Evolutionary conservation across 139 green algal genomes (phyloP).

Genomic region (Trebouxia sp.): DNA sequence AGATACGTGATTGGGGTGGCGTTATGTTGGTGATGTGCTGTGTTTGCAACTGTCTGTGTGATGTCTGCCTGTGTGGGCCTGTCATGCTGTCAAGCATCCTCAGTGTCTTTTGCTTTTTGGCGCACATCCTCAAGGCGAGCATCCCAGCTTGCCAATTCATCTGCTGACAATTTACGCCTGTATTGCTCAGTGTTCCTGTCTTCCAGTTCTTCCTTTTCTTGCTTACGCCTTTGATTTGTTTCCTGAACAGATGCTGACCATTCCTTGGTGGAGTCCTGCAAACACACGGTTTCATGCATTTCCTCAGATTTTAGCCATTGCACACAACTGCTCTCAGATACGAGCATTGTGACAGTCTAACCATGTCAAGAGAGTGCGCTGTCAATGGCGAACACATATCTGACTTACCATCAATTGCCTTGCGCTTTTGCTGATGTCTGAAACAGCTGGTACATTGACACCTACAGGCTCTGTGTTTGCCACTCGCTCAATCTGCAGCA

Average conservation of each 20-base stretch:
- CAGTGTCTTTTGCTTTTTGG: background rate
- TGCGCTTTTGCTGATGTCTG: background rate
- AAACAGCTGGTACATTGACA: slow-evolving; percentile 24
- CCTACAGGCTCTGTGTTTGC: slow-evolving; percentile 41
- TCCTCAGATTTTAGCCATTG: background rate
- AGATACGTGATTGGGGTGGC: too few relatives aligned
- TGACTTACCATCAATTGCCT: background rate
- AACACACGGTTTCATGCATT: background rate
- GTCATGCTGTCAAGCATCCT: background rate
- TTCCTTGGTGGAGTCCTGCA: slow-evolving; percentile 23
- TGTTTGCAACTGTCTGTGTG: too few relatives aligned
- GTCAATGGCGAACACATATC: too few relatives aligned
- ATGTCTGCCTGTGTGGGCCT: too few relatives aligned
- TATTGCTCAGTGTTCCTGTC: background rate
- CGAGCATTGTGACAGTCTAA: too few relatives aligned
- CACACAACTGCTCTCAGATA: too few relatives aligned
- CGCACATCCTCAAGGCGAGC: background rate
- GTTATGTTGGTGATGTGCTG: too few relatives aligned
- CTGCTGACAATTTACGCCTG: background rate
- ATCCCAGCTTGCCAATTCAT: background rate
- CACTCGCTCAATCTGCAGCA: slow-evolving; percentile 40
- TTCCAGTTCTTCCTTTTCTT: slow-evolving; percentile 17
- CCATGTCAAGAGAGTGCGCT: too few relatives aligned
- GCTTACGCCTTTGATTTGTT: background rate
- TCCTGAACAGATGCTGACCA: slow-evolving; percentile 14